A percentile compares a stretch with the other conserved stretches of the same genome.
Conservation (phyloP, 2,329 filamentous ascomycete species). For the Pseudocercospora crystallina region DNA sequence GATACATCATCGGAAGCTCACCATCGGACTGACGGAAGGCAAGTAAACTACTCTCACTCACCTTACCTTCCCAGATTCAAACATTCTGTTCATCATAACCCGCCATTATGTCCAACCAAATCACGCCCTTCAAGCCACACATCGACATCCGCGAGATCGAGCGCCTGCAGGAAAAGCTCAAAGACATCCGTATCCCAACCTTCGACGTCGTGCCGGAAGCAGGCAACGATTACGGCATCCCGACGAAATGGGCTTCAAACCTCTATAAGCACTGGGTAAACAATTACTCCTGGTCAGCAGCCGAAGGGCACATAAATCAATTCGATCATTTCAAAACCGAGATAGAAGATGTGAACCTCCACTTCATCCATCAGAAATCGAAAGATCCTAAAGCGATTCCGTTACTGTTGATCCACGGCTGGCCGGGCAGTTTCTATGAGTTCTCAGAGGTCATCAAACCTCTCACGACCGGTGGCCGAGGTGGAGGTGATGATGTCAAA, state of each 20-base stretch:
- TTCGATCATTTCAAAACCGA: slow-evolving; percentile 37
- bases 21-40: too few species aligned
- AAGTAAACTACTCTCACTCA: too few species aligned
- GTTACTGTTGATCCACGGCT: slow-evolving; percentile 46
- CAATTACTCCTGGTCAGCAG: slow-evolving; percentile 36
- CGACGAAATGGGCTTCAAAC: slow-evolving; percentile 36
- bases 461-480: slow-evolving; percentile 27
- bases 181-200: slow-evolving; percentile 35
- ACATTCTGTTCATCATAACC: background rate
- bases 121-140: slow-evolving; percentile 37
- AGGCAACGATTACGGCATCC: slow-evolving; percentile 37
- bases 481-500: slow-evolving; percentile 34
- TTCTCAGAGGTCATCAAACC: slow-evolving; percentile 42
- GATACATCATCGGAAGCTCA: too few species aligned
- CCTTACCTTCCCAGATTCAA: background rate
- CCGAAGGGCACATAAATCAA: slow-evolving; percentile 35
- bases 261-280: slow-evolving; percentile 38
- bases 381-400: slow-evolving; percentile 40
- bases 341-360: slow-evolving; percentile 39
- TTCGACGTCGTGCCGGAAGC: slow-evolving; percentile 39
- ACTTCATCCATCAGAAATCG: slow-evolving; percentile 42
- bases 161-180: slow-evolving; percentile 38
- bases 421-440: slow-evolving; percentile 49
- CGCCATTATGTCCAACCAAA: background rate
- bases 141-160: slow-evolving; percentile 38